Evolutionary conservation across 306 rosid genomes (phyloP).

Genomic region (Pyrus betulifolia): DNA sequence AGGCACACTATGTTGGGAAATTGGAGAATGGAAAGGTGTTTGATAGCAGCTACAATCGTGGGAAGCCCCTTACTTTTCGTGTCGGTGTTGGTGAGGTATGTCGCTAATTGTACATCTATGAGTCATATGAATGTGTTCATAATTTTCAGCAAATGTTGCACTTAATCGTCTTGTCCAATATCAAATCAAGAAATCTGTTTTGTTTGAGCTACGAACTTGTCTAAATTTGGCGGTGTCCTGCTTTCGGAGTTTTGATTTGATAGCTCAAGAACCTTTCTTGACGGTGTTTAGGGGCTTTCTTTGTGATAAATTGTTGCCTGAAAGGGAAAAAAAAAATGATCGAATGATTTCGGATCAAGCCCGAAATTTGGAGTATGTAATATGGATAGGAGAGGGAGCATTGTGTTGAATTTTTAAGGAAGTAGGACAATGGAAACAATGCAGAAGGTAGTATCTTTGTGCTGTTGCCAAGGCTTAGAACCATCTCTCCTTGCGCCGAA

Average conservation of each 20-base stretch:
- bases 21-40: slow-evolving; percentile 85
- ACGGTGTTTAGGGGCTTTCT: not conserved
- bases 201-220: not conserved
- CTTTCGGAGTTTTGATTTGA: not conserved
- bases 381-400: too few species aligned
- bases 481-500: too few species aligned
- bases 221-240: not conserved
- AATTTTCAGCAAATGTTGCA: not conserved
- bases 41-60: slow-evolving; percentile 92
- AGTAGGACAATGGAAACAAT: too few species aligned
- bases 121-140: not conserved
- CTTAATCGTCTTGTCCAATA: not conserved
- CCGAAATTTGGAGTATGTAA: not conserved
- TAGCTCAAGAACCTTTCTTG: not conserved
- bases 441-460: too few species aligned
- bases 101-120: not conserved
- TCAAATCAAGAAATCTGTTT: not conserved
- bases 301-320: not conserved
- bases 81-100: slow-evolving; percentile 93
- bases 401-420: too few species aligned
- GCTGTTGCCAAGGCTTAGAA: too few species aligned
- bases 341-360: too few species aligned
- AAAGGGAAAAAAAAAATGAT: not conserved
- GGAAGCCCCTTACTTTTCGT: slow-evolving; percentile 77
- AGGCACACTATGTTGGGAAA: slow-evolving; percentile 90